These are phyloP conservation scores for Stenogyne calaminthoides DNA, from an alignment of 305 asterid genomes.

Conservation along the genomic window DNA sequence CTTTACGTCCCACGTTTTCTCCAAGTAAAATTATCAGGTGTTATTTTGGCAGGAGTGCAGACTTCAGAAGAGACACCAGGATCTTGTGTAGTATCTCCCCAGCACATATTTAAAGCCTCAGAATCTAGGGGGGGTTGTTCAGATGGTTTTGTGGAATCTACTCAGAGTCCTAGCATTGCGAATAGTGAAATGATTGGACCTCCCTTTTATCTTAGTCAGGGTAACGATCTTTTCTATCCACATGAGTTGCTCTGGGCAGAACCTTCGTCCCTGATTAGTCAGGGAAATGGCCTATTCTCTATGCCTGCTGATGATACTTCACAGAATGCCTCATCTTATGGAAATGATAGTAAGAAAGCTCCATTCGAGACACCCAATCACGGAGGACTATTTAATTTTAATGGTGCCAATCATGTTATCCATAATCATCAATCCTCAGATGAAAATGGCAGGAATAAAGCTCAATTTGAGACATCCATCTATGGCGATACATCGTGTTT, in stretches of 20 bases:
- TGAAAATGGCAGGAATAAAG: constrained; percentile 29
- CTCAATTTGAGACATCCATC: constrained; percentile 28
- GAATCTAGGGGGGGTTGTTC: constrained; percentile 40
- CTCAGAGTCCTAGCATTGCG: constrained; percentile 32
- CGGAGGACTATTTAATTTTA: constrained; percentile 3
- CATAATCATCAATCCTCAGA: constrained; percentile 28
- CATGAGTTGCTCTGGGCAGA: constrained; percentile 20
- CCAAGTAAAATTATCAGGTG: constrained; percentile 19
- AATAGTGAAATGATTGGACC: constrained; percentile 39
- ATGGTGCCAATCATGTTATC: constrained; percentile 5
- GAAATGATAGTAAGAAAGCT: constrained; percentile 33
- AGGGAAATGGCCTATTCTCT: constrained; percentile 31
- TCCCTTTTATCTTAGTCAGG: constrained; percentile 23
- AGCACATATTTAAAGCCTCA: constrained; percentile 42
- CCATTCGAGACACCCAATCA: constrained; percentile 22
- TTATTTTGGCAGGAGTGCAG: constrained; percentile 34
- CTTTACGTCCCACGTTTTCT: constrained; percentile 20
- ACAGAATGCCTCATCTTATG: constrained; percentile 37
- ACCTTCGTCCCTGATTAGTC: constrained; percentile 37
- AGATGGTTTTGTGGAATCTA: constrained; percentile 43
- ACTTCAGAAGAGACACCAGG: constrained; percentile 34
- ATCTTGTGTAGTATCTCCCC: constrained; percentile 34
- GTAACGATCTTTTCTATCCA: background rate
- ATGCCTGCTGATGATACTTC: constrained; percentile 34
- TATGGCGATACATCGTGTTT: constrained; percentile 37